These are phyloP conservation scores for Thalassiosira hispida DNA, from an alignment of 352 stramenopile genomes.

Conservation along the genomic window DNA sequence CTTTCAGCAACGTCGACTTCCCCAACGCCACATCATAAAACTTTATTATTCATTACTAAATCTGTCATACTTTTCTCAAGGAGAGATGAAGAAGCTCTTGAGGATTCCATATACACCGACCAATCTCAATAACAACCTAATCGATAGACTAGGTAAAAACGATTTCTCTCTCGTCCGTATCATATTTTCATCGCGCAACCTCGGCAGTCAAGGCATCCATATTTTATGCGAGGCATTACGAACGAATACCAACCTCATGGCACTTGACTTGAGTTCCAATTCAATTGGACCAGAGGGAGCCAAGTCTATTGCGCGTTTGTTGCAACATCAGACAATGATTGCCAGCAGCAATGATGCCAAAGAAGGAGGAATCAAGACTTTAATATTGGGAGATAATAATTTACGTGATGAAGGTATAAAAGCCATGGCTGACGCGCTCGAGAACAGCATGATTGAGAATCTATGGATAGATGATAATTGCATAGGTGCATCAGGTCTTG, in stretches of 20 bases:
- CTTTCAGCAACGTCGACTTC: too few species aligned
- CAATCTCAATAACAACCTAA: constrained; percentile 38
- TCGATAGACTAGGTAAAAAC: constrained; percentile 34
- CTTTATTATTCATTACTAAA: too few species aligned
- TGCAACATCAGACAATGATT: constrained; percentile 36
- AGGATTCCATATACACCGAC: constrained; percentile 24
- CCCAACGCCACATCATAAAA: too few species aligned
- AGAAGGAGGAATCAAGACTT: constrained; percentile 33
- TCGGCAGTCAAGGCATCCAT: constrained; percentile 21
- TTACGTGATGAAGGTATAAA: constrained; percentile 42
- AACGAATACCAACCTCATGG: constrained; percentile 28
- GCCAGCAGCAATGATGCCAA: neutral
- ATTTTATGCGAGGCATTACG: constrained; percentile 25
- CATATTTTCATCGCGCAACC: constrained; percentile 48
- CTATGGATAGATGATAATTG: constrained; percentile 48
- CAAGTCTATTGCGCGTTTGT: constrained; percentile 24
- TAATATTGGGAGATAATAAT: constrained; percentile 51
- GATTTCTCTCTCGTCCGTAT: constrained; percentile 32
- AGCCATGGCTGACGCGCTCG: constrained; percentile 33
- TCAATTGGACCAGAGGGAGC: constrained; percentile 33
- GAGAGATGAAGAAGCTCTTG: neutral
- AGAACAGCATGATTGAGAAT: constrained; percentile 34
- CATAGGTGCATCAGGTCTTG: constrained; percentile 32
- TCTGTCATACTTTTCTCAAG: neutral
- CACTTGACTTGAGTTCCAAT: constrained; percentile 49